Conservation (phyloP, 306 rosid genomes). For the Dicorynia guianensis region DNA sequence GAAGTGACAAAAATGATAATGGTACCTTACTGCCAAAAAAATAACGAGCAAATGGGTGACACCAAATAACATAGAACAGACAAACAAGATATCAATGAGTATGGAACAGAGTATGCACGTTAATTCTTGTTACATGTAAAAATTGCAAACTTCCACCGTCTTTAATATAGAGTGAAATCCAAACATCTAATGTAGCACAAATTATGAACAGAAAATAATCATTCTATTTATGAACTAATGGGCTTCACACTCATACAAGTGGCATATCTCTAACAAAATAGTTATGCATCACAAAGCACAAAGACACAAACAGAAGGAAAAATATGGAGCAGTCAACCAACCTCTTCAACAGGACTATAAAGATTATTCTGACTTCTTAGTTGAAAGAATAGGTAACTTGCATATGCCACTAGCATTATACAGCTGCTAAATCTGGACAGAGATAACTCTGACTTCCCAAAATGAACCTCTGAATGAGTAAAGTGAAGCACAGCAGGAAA, state of each 20-base stretch:
- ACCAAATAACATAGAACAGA: not conserved
- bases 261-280: not conserved
- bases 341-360: too few species aligned
- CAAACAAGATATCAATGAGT: conserved; percentile 18
- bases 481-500: too few species aligned
- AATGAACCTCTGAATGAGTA: too few species aligned
- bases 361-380: too few species aligned
- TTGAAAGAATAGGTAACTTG: conserved; percentile 48
- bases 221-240: not conserved
- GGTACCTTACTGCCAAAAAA: conserved; percentile 22
- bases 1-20: too few species aligned
- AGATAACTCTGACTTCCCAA: too few species aligned
- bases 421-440: too few species aligned
- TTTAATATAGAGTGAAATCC: not conserved
- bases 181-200: conserved; percentile 10
- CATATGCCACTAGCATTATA: conserved; percentile 58
- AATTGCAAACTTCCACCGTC: not conserved
- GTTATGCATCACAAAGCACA: conserved; percentile 12
- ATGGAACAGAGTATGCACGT: conserved; percentile 1
- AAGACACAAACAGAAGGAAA: not conserved
- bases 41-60: conserved; percentile 4
- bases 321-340: conserved; percentile 36
- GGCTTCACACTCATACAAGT: conserved; percentile 11
- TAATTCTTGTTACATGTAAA: not conserved
- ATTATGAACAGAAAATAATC: not conserved